Evolutionary conservation across 352 stramenopile species (phyloP), one percentile per base, ranked within the genome.

Genomic region (Pythium rhizo-oryzae): DNA sequence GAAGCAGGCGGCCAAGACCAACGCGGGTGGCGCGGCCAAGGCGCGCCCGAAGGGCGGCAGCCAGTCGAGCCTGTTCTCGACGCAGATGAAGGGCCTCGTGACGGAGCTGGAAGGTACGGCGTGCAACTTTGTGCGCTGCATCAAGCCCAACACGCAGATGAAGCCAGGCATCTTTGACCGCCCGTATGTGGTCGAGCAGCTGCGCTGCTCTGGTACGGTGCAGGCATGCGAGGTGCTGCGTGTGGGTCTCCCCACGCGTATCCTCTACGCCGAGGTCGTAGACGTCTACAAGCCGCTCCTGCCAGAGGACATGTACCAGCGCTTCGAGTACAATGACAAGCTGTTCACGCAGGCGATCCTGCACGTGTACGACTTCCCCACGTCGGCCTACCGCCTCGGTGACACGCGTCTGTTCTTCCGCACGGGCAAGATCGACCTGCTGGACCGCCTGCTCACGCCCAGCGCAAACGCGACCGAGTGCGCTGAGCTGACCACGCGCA

Each of bases 71-170:
- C 66, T 91, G 2, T 94, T 94, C 54, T 87, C 82, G 5, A 95
- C 79, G 23, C 91, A 98, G 65, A 91, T 98, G 76, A 85, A 88
- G 57, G 87, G 82, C 0, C 79, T 98, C 6, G 93, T 90, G 9
- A 85, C 82, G 0, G 87, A 95, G 55, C 70, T 98, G 1, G 77
- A 90, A 49, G 83, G 84, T 18, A 98, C 94, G 28, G 89, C 87
- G 59, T 96, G 93, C 59, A 96, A 96, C 65, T 99, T 98, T 70
- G 91, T 99, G 69, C 89, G 93, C 50, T 98, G 94, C 78, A 97
- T 99, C 75, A 99, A 99, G 76, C 96, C 96, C 0, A 99, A 99
- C 80, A 97, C 85, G n/a, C 76, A 90, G 44, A 99, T 98, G 84
- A 89, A 96, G 60, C 72, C 90, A 1, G 89, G 94, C 19, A 47